Percentiles rank a stretch among this genome's conserved stretches.
phyloP scores from a whole-genome alignment of 495 filamentous ascomycete genomes.

The Opeltia flavorubescens region DNA sequence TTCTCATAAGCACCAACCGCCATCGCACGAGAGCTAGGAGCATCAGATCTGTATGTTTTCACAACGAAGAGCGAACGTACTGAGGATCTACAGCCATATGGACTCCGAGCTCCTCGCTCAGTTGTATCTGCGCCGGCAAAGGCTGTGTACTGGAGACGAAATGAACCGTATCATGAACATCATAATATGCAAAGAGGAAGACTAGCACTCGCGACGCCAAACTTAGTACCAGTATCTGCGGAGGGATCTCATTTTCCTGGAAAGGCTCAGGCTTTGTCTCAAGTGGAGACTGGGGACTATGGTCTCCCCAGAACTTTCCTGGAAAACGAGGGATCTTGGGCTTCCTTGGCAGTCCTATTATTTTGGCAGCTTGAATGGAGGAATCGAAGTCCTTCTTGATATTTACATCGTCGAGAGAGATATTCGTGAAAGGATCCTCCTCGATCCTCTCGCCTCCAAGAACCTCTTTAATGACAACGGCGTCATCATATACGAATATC shows the following conservation, averaged over 20 bases:
- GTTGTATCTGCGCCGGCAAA: conserved; percentile 38
- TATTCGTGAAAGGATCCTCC: conserved; percentile 44
- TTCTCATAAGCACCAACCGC: conserved; percentile 48
- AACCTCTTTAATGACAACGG: conserved; percentile 51
- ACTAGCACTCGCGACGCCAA: conserved; percentile 53
- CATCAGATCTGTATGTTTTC: conserved; percentile 6
- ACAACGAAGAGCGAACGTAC: conserved; percentile 21
- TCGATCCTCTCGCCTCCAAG: conserved; percentile 48
- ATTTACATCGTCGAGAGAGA: conserved; percentile 53
- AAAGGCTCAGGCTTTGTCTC: not conserved
- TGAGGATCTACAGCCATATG: conserved; percentile 73
- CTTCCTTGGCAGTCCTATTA: conserved; percentile 13
- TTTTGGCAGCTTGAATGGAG: conserved; percentile 32
- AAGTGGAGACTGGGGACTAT: not conserved
- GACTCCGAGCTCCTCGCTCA: conserved; percentile 50
- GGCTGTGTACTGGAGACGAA: conserved; percentile 47
- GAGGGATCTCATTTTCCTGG: conserved; percentile 33
- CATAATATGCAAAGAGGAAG: conserved; percentile 50
- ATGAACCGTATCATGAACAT: conserved; percentile 26
- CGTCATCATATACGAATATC: conserved; percentile 68
- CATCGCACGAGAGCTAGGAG: conserved; percentile 43
- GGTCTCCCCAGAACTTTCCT: not conserved
- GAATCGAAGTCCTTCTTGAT: conserved; percentile 64
- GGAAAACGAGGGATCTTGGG: not conserved
- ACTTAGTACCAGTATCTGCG: conserved; percentile 62